These are phyloP conservation scores for Cytospora paraplurivora DNA, from an alignment of 2,329 filamentous ascomycete genomes.

Conservation along the genomic window DNA sequence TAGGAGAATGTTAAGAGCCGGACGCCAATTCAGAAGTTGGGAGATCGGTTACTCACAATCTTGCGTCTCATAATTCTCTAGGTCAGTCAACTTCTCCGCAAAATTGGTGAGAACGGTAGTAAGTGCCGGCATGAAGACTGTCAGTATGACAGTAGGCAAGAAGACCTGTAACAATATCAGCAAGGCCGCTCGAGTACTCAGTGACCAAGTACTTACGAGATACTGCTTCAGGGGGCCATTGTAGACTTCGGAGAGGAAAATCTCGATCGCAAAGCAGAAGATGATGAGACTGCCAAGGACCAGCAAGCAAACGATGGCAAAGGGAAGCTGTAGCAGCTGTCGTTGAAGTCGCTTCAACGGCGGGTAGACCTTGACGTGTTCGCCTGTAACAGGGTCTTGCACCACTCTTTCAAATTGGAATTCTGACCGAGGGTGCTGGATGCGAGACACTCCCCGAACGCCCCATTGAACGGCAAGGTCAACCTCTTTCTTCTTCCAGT, in stretches of 20 bases:
- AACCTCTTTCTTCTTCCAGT: slow-evolving; percentile 91
- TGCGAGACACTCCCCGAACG: slow-evolving; percentile 78
- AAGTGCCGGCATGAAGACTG: slow-evolving; percentile 76
- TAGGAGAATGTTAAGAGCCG: slow-evolving; percentile 37
- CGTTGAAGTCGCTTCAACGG: slow-evolving; percentile 72
- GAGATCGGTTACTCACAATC: slow-evolving; percentile 51
- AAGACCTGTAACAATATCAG: slow-evolving; percentile 63
- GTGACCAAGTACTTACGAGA: slow-evolving; percentile 58
- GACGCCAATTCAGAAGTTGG: background rate
- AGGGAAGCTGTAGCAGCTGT: slow-evolving; percentile 82
- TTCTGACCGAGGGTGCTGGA: slow-evolving; percentile 75
- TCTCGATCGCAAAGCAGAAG: slow-evolving; percentile 86
- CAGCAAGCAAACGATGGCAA: slow-evolving; percentile 72
- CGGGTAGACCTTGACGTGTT: slow-evolving; percentile 75
- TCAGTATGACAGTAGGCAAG: slow-evolving; percentile 85
- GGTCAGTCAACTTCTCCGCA: slow-evolving; percentile 75
- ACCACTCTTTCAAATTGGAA: slow-evolving; percentile 79
- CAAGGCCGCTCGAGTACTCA: background rate
- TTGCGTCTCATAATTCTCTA: slow-evolving; percentile 90
- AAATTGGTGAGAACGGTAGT: slow-evolving; percentile 73
- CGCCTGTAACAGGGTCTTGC: slow-evolving; percentile 80
- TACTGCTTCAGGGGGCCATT: slow-evolving; percentile 83
- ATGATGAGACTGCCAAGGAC: slow-evolving; percentile 82
- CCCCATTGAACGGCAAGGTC: slow-evolving; percentile 89
- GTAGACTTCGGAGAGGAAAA: slow-evolving; percentile 95